Evolutionary conservation across 139 green algal species (phyloP), one percentile per base, ranked within the genome.

Genomic region (Desmodesmus armatus): DNA sequence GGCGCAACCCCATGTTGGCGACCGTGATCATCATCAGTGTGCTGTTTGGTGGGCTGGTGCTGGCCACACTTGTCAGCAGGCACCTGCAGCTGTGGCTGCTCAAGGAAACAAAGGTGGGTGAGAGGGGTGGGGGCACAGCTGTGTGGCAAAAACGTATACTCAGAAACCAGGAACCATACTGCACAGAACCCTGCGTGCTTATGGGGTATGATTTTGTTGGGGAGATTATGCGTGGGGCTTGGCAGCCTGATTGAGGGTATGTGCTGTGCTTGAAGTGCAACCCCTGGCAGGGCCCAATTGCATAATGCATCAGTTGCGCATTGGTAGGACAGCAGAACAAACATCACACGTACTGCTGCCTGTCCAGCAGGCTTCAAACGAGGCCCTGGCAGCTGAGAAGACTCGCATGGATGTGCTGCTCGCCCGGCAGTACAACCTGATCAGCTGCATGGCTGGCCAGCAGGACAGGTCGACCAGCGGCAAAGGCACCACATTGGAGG

Each of bases 361-460:
- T n/a, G n/a, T n/a, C 49, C 74, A 40, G 39, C 62, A 84, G 78
- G 60, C 62, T n/a, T 27, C 60, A 62, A 84, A 77, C 43, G 13
- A 37, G 3, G 63, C 62, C 3, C 84, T 85, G 2, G 49, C 74
- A 5, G 47, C 76, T 31, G 84, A 91, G 74, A 89, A 91, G 88
- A 41, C 82, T 44, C 88, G 84, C 37, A 86, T 84, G 74, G 80
- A 89, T 63, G 84, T 83, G 31, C 73, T 91, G 78, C 44, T 91
- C 35, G 27, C 37, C 33, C 39, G 88, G 40, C 88, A 91, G 75
- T 89, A 91, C 80, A 82, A 91, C 84, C 80, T 91, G 27, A 91
- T 91, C 66, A 77, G 78, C 63, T 44, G 15, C 4, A 33, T 84
- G 63, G 27, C 33, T 41, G 53, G 74, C 7, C 11, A 60, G 51